Evolutionary conservation across 2,329 filamentous ascomycete species (phyloP), one percentile per base, ranked within the genome.

Genomic region (Torrubiellomyces zombiae): DNA sequence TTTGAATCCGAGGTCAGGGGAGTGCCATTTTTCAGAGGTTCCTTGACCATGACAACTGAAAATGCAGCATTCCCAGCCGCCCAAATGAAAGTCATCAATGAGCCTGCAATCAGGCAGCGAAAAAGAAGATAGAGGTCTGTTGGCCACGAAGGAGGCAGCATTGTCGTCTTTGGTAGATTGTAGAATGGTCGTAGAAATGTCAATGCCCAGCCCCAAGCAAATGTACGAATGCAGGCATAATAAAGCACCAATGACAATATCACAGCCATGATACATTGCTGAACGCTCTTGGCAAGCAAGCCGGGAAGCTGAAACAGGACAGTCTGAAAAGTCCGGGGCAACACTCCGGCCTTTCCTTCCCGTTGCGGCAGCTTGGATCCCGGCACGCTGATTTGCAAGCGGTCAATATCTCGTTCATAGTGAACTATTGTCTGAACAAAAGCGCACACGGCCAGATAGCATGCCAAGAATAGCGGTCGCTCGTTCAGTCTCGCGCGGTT

Each of bases 1-100:
- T 80, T 89, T 10, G 82, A 80, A 36, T 86, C 79, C 11, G 67
- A 66, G 1, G 82, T 93, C 28, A 95, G 64, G 4, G 85, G 83
- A 39, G 75, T 67, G n/a, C 67, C 75, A 36, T 79, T 79, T 56
- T 92, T 93, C 27, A 92, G 46, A 1, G 86, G 86, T 38, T 78
- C 71, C 45, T 77, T 75, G 14, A 74, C 70, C 42, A 93, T 68
- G 47, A 82, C 83, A n/a, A 74, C 53, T 5, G 76, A 75, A 45
- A 94, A 93, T 14, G 78, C 67, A 15, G 67, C 55, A 43, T 89
- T 91, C 20, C 74, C 71, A 14, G 75, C 56, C 29, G 81, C 66
- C 82, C 85, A 93, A 16, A 91, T 51, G 12, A 78, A 46, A 9
- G 70, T 57, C 9, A 94, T 54, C 25, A 89, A 45, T 14, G 67